A percentile compares a stretch with the other conserved stretches of the same genome.
Conservation (phyloP, 2,329 filamentous ascomycete species). For the Penicillium hesseltinei region DNA sequence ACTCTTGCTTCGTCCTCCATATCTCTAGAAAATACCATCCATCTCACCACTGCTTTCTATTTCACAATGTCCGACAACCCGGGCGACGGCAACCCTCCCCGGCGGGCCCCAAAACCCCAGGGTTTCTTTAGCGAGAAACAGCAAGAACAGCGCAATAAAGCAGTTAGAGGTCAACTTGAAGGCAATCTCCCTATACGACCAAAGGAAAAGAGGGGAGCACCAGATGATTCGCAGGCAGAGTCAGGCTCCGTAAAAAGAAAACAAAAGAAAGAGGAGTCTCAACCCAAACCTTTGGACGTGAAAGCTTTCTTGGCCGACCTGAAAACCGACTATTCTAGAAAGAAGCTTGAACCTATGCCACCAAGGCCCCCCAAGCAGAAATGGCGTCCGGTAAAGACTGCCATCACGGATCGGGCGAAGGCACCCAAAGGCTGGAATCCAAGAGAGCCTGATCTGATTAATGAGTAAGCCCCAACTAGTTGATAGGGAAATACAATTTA, state of each 20-base stretch:
- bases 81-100: not conserved
- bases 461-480: not conserved
- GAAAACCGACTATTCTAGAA: not conserved
- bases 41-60: not conserved
- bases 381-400: not conserved
- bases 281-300: not conserved
- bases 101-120: not conserved
- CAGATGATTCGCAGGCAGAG: not conserved
- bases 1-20: not conserved
- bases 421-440: not conserved
- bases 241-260: not conserved
- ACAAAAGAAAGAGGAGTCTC: not conserved
- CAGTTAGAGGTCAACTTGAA: not conserved
- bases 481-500: not conserved
- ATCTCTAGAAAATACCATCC: not conserved
- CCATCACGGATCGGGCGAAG: not conserved
- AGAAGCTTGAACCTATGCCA: not conserved
- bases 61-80: not conserved
- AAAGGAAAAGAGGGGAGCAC: not conserved
- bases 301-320: not conserved
- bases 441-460: not conserved
- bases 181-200: not conserved
- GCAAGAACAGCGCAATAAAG: not conserved
- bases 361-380: not conserved
- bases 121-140: not conserved